Evolutionary conservation across 1,139 yeast species (phyloP).

Genomic region (Scheffersomyces illinoinensis): DNA sequence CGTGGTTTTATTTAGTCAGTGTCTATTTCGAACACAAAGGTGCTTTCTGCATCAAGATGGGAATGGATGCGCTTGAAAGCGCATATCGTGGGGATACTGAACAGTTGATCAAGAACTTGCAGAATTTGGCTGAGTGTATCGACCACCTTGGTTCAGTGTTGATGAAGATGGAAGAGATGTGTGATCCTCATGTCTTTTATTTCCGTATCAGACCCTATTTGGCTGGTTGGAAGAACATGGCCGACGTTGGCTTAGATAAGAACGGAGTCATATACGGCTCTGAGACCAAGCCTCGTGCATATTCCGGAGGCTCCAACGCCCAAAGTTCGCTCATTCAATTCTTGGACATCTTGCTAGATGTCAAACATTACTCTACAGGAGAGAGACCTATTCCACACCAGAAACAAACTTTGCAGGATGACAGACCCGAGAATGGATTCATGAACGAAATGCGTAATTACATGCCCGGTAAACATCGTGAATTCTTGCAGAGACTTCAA

Average conservation of each 20-base stretch:
- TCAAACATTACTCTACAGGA: slow-evolving; percentile 80
- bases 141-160: slow-evolving; percentile 75
- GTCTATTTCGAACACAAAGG: slow-evolving; percentile 85
- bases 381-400: slow-evolving; percentile 45
- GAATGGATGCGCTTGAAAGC: slow-evolving; percentile 58
- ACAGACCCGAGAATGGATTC: slow-evolving; percentile 49
- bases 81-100: slow-evolving; percentile 32
- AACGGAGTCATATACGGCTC: slow-evolving; percentile 78
- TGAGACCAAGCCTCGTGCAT: slow-evolving; percentile 56
- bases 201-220: slow-evolving; percentile 83
- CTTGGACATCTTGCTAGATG: slow-evolving; percentile 72
- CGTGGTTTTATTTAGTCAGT: slow-evolving; percentile 90
- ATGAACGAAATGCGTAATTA: slow-evolving; percentile 82
- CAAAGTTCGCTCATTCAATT: slow-evolving; percentile 89
- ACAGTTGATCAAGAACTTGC: slow-evolving; percentile 48
- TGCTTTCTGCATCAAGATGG: slow-evolving; percentile 60
- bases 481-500: slow-evolving; percentile 64
- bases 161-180: slow-evolving; percentile 88
- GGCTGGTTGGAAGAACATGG: slow-evolving; percentile 96
- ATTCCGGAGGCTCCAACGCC: slow-evolving; percentile 92
- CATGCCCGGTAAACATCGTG: slow-evolving; percentile 86
- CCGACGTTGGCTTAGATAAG: slow-evolving; percentile 75
- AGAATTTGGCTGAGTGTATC: slow-evolving; percentile 70
- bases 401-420: slow-evolving; percentile 3
- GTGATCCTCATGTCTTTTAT: slow-evolving; percentile 91